Conservation (phyloP, 2,329 filamentous ascomycete genomes). For the Huntiella abstrusa region DNA sequence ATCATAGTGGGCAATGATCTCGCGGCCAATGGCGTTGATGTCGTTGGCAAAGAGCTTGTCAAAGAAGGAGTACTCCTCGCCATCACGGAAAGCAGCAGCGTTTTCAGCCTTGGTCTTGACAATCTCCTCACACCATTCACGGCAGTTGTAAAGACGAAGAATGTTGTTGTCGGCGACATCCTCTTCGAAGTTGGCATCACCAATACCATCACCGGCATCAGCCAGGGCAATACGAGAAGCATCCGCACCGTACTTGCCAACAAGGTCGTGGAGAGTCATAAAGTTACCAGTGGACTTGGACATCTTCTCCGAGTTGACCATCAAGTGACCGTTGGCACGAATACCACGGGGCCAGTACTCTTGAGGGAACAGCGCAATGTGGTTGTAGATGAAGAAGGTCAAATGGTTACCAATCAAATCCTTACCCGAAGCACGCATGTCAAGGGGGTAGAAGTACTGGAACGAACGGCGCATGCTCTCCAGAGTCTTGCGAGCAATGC, state of each 20-base stretch:
- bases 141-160: slow-evolving; percentile 50
- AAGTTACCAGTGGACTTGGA: slow-evolving; percentile 96
- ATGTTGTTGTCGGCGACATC: slow-evolving; percentile 83
- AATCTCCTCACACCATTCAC: slow-evolving; percentile 75
- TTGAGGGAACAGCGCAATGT: slow-evolving; percentile 70
- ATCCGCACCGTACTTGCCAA: slow-evolving; percentile 86
- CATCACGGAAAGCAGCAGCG: slow-evolving; percentile 45
- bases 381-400: slow-evolving; percentile 89
- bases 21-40: slow-evolving; percentile 63
- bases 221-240: slow-evolving; percentile 80
- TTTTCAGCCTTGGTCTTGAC: slow-evolving; percentile 40
- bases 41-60: slow-evolving; percentile 88
- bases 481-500: slow-evolving; percentile 55
- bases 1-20: slow-evolving; percentile 62
- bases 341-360: slow-evolving; percentile 79
- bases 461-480: slow-evolving; percentile 77
- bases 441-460: slow-evolving; percentile 91
- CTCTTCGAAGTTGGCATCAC: slow-evolving; percentile 96
- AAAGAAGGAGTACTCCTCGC: slow-evolving; percentile 57
- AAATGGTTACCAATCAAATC: slow-evolving; percentile 87
- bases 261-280: slow-evolving; percentile 69
- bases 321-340: slow-evolving; percentile 78
- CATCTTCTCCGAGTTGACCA: slow-evolving; percentile 98
- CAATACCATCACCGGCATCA: slow-evolving; percentile 83
- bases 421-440: slow-evolving; percentile 76